Base-by-base conservation (phyloP, 2,329 filamentous ascomycete genomes). In the Xylariaceae sp. region DNA sequence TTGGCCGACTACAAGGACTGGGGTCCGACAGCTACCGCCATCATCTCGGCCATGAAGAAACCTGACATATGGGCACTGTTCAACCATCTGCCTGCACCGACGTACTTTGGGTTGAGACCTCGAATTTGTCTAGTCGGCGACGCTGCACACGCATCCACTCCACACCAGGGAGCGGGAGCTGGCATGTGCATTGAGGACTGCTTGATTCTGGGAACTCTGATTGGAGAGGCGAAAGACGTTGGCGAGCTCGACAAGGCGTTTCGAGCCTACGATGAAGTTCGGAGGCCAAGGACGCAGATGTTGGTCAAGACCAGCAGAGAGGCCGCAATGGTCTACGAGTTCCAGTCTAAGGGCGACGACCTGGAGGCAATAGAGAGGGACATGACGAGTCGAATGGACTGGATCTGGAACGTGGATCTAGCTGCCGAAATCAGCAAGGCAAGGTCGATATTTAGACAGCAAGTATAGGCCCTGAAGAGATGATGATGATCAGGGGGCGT, bases 141-240 rank as follows among this genome's bases (percentile, higher is more conserved):
- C 52, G 78, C 80, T 0, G 81, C 80, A 0, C 80, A 84, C 54
- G 79, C 78, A 0, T 75, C 75, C 30, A 76, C 78, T 0, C 80
- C 80, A 0, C 74, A 78, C 30, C 74, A 79, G 32, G 79, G 78
- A 0, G 71, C 78, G 1, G 79, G 79, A 2, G 72, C 75, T 0
- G 76, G 75, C 2, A 70, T 81, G 51, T 76, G 73, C 2, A 73
- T 83, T 42, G 74, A 79, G 48, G 76, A 80, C 43, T 47, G 48
- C 43, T 53, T 48, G n/a, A 39, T 57, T 9, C 49, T 59, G 1
- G 65, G 69, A 0, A 64, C 68, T 3, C 54, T 81, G 0, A 60
- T 82, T 0, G 67, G 65, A 1, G 63, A 72, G 26, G 63, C 65
- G 0, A 50, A 48, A 0, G 57, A 47, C 0, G 44, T 50, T 0